Base-by-base conservation (phyloP, 2,329 filamentous ascomycete species). In the Thermochaetoides dissita region DNA sequence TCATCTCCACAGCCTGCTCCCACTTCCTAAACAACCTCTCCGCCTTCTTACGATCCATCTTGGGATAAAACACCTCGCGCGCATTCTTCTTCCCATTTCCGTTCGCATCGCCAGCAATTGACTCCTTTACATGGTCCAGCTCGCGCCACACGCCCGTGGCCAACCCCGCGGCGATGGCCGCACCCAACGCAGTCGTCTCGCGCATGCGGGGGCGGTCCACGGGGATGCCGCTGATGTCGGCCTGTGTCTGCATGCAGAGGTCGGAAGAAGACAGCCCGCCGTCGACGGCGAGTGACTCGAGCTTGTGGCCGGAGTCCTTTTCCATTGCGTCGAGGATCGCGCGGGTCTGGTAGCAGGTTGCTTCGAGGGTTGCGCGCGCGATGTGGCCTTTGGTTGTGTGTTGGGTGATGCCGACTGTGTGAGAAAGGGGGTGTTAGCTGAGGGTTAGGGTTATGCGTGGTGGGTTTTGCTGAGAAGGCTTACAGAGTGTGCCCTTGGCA, bases 311-410 rank as follows among this genome's bases (percentile, higher is more conserved):
- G 41, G 81, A 87, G 63, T 94, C 87, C 52, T 81, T 77, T 56
- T 84, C 84, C 87, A 94, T 94, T 48, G 87, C 85, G 56, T 91
- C 81, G 24, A 94, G 73, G 54, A 94, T 94, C 17, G 87, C 87
- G 54, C 87, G 87, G 24, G 85, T 94, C 63, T 94, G 87, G 68
- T 84, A 93, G 65, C 87, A 94, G 33, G 84, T 88, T 5, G 87
- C 86, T 63, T 94, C 87, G 41, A 94, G 75, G 0, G 87, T 94
- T 32, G 87, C 87, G 46, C 87, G 80, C 36, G 85, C 86, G 53
- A 94, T 85, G 59, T 94, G 87, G 10, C 84, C 84, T 53, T 79
- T 79, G 56, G 86, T 73, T 0, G 87, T 94, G 63, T 87, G 81
- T 53, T 88, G 81, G 0, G 85, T 91, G 49, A 93, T 80, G 38